phyloP scores from a whole-genome alignment of 1,284 basidiomycete species.

The Meripilus lineatus region DNA sequence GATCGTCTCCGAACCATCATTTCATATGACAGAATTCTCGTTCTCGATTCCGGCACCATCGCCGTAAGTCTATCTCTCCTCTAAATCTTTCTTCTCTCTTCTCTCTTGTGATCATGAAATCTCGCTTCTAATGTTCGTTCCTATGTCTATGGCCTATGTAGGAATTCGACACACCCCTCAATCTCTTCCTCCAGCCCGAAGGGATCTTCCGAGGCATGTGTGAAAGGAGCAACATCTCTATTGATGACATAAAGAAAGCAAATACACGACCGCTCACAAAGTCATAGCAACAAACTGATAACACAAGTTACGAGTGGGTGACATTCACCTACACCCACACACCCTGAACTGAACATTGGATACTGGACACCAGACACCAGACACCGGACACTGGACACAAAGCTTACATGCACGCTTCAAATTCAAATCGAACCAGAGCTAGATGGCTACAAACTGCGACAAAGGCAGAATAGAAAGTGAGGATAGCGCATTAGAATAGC shows the following conservation, averaged over 20 bases:
- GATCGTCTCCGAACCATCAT: slow-evolving; percentile 77
- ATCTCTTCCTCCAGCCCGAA: slow-evolving; percentile 46
- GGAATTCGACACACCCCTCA: slow-evolving; percentile 69
- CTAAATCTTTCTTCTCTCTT: neutral
- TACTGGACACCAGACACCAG: no score
- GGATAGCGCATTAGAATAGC: no score
- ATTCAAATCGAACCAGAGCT: no score
- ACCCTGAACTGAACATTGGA: no score
- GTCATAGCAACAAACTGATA: no score
- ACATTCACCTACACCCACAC: no score
- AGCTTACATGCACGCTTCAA: no score
- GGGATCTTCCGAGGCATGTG: slow-evolving; percentile 71
- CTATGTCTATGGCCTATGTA: slow-evolving; percentile 17
- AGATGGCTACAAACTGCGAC: no score
- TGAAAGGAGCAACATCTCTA: slow-evolving; percentile 50
- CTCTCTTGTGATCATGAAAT: neutral
- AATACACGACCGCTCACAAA: neutral
- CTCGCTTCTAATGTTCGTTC: neutral
- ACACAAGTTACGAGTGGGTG: no score
- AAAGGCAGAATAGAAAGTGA: no score
- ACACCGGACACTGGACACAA: no score
- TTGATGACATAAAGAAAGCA: slow-evolving; percentile 43
- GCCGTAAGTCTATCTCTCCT: slow-evolving; percentile 36
- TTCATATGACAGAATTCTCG: slow-evolving; percentile 72
- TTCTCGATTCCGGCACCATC: slow-evolving; percentile 67